Percentiles rank a stretch among this genome's conserved stretches.
phyloP scores from a whole-genome alignment of 1,139 yeast genomes.

The Waltiozyma sp. region DNA sequence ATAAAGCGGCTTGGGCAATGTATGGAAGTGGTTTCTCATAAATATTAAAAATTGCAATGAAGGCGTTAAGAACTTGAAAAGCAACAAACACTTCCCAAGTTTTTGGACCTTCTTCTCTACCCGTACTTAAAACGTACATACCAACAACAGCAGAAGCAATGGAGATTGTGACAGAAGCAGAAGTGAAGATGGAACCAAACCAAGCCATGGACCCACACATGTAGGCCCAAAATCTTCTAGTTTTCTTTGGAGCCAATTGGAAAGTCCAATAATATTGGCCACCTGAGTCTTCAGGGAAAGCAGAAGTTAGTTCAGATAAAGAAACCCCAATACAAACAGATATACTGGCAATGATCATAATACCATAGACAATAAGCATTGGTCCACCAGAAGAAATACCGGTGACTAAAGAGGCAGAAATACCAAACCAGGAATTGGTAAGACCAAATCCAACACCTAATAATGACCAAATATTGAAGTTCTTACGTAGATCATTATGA shows the following conservation, averaged over 20 bases:
- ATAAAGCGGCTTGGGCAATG: constrained; percentile 41
- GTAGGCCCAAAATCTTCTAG: constrained; percentile 41
- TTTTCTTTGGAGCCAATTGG: constrained; percentile 39
- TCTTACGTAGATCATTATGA: constrained; percentile 23
- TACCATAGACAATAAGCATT: constrained; percentile 55
- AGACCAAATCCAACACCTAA: constrained; percentile 60
- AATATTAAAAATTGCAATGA: constrained; percentile 41
- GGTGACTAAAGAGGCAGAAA: constrained; percentile 51
- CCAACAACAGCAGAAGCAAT: constrained; percentile 44
- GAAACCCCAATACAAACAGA: constrained; percentile 42
- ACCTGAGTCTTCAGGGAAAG: constrained; percentile 50
- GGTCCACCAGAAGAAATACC: constrained; percentile 64
- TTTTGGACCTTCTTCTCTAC: constrained; percentile 31
- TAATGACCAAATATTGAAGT: constrained; percentile 31
- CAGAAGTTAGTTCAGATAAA: constrained; percentile 42
- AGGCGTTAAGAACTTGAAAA: constrained; percentile 32
- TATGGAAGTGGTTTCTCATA: constrained; percentile 47
- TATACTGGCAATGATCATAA: constrained; percentile 45
- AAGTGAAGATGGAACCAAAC: constrained; percentile 47
- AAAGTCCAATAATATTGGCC: constrained; percentile 61
- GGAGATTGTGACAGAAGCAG: constrained; percentile 48
- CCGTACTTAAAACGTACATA: constrained; percentile 36
- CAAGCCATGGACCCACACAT: constrained; percentile 49
- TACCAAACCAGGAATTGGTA: constrained; percentile 64
- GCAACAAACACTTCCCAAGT: constrained; percentile 53